Evolutionary conservation across 2,329 filamentous ascomycete genomes (phyloP), one percentile per base, ranked within the genome.

Genomic region (Fusarium sterilihyphosum): DNA sequence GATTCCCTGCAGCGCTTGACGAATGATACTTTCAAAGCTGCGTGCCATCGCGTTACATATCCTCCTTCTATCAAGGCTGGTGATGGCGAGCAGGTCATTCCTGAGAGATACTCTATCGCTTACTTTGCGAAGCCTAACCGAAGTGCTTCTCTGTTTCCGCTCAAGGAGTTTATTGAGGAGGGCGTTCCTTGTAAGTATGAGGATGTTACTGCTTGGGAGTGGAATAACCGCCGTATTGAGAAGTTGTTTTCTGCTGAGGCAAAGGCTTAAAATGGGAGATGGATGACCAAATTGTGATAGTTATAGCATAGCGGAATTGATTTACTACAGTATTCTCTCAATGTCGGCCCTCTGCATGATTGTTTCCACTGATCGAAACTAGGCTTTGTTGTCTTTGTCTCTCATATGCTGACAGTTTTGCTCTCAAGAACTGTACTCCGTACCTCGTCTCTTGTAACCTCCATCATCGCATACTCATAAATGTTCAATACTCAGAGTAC

Each of bases 1-100:
- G 84, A 86, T 57, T 83, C 78, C 1, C 67, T 86, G 6, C 79
- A 85, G 73, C 80, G 83, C 0, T 75, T 81, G 75, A 84, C 83
- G 4, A 84, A 84, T 37, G 78, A 80, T 20, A 75, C 65, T 1
- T 73, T 85, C 57, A 75, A 67, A n/a, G 79, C 82, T 1, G 81
- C 80, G 0, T 73, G 81, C 13, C 83, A 85, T 59, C 79, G 78
- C 7, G 82, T 85, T 3, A 79, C 73, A 6, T 65, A 77, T 7
- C 82, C 81, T 11, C 76, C 71, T 14, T 57, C 65, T 0, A 60
- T 80, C 35, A 76, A 65, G 58, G 71, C 62, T 2, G 49, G 61
- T 0, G 74, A 74, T 8, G 74, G 73, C 12, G 71, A 78, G 24
- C 61, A 67, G 5, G 61, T 70, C 5, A 75, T 84, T 14, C 79